Percentiles rank a stretch among this genome's conserved stretches.
Conservation (phyloP, 2,329 filamentous ascomycete species). For the Fusarium anguioides region DNA sequence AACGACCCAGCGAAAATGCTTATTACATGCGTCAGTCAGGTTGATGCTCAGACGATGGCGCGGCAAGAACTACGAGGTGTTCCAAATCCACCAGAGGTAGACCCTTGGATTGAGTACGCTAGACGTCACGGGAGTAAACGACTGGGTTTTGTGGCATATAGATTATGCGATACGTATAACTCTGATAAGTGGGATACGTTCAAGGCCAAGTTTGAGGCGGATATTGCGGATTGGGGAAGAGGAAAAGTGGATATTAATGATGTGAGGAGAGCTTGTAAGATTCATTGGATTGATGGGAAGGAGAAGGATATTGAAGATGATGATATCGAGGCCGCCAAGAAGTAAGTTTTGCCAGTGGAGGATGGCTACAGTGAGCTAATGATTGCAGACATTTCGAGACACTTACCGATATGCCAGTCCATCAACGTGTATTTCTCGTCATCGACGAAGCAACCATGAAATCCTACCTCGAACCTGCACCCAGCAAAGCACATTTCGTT, state of each 20-base stretch:
- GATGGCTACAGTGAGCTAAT: not conserved
- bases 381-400: conserved; percentile 9
- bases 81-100: not conserved
- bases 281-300: conserved; percentile 41
- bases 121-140: not conserved
- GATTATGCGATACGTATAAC: conserved; percentile 31
- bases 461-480: conserved; percentile 37
- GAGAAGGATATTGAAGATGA: conserved; percentile 26
- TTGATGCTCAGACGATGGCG: conserved; percentile 18
- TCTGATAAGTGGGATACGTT: conserved; percentile 43
- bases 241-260: conserved; percentile 11
- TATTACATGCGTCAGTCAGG: not conserved
- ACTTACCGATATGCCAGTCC: not conserved
- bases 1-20: conserved; percentile 19
- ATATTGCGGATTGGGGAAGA: conserved; percentile 43
- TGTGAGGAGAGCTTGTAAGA: conserved; percentile 26
- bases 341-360: conserved; percentile 9
- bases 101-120: conserved; percentile 25
- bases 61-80: conserved; percentile 29
- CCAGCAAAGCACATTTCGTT: conserved; percentile 24
- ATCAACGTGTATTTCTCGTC: conserved; percentile 21
- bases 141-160: conserved; percentile 33
- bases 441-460: conserved; percentile 43
- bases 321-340: conserved; percentile 38
- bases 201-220: conserved; percentile 41